Evolutionary conservation across 495 filamentous ascomycete genomes (phyloP).

Genomic region (Neurospora intermedia): DNA sequence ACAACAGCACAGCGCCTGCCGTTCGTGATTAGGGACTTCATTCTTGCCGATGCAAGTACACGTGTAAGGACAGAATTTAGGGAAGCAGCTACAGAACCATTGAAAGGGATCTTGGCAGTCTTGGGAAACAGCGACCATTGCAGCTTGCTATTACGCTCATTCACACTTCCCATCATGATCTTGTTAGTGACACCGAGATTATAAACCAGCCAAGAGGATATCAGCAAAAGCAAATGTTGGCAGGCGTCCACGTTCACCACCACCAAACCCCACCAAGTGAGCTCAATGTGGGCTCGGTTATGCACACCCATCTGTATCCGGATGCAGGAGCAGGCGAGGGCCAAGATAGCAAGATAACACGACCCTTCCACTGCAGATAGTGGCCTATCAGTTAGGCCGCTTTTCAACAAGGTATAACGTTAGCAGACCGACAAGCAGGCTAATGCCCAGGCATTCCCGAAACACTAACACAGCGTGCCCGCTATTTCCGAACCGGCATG

Average conservation of each 20-base stretch:
- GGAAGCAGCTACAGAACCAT: not conserved
- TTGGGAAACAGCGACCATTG: not conserved
- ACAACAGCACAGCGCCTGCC: too few relatives aligned
- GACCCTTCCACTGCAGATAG: too few relatives aligned
- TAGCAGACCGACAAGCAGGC: not conserved
- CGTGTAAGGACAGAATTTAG: not conserved
- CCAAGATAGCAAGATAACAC: not conserved
- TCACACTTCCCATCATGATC: not conserved
- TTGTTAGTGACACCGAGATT: not conserved
- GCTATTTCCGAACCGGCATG: not conserved
- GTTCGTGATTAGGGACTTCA: not conserved
- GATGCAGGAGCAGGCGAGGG: too few relatives aligned
- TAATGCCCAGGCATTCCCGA: not conserved
- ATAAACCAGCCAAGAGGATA: not conserved
- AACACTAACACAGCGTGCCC: not conserved
- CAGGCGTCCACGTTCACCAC: not conserved
- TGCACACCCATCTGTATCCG: too few relatives aligned
- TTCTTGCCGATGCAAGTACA: not conserved
- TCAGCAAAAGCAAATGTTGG: not conserved
- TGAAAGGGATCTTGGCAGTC: not conserved
- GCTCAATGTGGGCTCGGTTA: not conserved
- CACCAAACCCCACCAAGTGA: not conserved
- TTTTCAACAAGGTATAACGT: rapidly evolving
- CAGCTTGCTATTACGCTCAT: too few relatives aligned
- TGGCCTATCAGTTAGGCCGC: not conserved